A percentile compares a stretch with the other conserved stretches of the same genome.
phyloP scores from a whole-genome alignment of 2,329 filamentous ascomycete species.

The Arthrobotrys sinensis region DNA sequence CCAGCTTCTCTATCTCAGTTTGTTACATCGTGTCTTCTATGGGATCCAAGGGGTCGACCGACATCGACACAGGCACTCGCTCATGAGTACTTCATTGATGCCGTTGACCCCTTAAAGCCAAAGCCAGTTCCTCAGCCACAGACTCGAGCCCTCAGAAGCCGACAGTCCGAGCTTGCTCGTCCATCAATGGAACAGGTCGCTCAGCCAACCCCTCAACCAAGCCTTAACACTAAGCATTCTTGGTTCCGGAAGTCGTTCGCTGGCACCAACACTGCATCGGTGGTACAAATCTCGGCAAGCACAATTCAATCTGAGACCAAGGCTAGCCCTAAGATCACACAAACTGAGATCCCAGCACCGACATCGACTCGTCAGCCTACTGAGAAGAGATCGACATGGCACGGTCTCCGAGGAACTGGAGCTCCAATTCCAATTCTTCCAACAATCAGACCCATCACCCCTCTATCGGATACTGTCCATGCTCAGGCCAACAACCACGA shows the following conservation, averaged over 20 bases:
- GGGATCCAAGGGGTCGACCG: slow-evolving; percentile 93
- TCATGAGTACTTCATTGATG: slow-evolving; percentile 94
- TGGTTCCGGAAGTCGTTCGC: slow-evolving; percentile 98
- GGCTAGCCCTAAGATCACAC: slow-evolving; percentile 53
- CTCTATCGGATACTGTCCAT: slow-evolving; percentile 92
- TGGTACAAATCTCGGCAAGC: slow-evolving; percentile 63
- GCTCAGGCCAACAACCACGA: slow-evolving; percentile 76
- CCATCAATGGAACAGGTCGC: slow-evolving; percentile 74
- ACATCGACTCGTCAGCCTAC: slow-evolving; percentile 72
- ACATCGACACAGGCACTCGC: slow-evolving; percentile 94
- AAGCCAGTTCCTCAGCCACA: slow-evolving; percentile 79
- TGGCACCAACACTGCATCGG: slow-evolving; percentile 68
- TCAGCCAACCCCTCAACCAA: slow-evolving; percentile 74
- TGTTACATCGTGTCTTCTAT: slow-evolving; percentile 98
- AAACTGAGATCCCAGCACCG: slow-evolving; percentile 68
- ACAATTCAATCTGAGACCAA: slow-evolving; percentile 52
- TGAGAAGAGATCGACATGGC: slow-evolving; percentile 91
- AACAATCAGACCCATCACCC: slow-evolving; percentile 93
- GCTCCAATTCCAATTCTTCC: slow-evolving; percentile 97
- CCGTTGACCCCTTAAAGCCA: slow-evolving; percentile 90
- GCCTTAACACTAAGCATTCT: slow-evolving; percentile 79
- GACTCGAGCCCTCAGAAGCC: slow-evolving; percentile 86
- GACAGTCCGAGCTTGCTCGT: slow-evolving; percentile 81
- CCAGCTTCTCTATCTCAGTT: slow-evolving; percentile 88
- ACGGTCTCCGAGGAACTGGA: slow-evolving; percentile 68